A percentile compares a stretch with the other conserved stretches of the same genome.
Conservation (phyloP, 805 yeast species). For the Myxozyma udenii region DNA sequence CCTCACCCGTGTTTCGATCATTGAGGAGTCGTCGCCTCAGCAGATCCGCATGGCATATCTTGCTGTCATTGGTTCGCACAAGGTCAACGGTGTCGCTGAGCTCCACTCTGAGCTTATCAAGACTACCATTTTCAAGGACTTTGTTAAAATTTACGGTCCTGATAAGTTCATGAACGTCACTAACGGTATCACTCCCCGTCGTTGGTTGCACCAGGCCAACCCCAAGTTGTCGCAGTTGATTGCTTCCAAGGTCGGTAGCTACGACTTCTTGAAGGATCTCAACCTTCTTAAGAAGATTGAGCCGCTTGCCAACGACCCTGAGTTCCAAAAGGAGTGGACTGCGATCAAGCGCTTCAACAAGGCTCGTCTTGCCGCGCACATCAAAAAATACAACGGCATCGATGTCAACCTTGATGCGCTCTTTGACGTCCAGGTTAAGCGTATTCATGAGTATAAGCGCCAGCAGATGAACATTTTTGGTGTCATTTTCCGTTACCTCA, state of each 20-base stretch:
- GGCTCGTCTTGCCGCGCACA: conserved; percentile 59
- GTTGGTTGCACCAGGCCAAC: conserved; percentile 94
- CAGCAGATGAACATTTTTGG: conserved; percentile 92
- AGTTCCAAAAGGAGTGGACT: conserved; percentile 69
- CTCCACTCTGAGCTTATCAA: conserved; percentile 86
- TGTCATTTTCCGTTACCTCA: conserved; percentile 75
- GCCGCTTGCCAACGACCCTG: conserved; percentile 61
- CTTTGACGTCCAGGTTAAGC: conserved; percentile 89
- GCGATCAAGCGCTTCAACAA: conserved; percentile 69
- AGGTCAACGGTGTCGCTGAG: conserved; percentile 94
- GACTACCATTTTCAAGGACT: conserved; percentile 86
- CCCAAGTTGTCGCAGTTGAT: conserved; percentile 76
- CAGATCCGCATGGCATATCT: conserved; percentile 88
- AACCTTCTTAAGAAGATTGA: conserved; percentile 64
- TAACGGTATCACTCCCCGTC: conserved; percentile 92
- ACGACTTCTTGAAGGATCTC: conserved; percentile 66
- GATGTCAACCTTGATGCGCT: conserved; percentile 69
- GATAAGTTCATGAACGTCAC: conserved; percentile 89
- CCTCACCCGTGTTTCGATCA: conserved; percentile 69
- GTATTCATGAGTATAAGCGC: conserved; percentile 94
- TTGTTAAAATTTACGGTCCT: conserved; percentile 74
- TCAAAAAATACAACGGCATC: conserved; percentile 61
- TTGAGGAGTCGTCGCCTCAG: conserved; percentile 78
- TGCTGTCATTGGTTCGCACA: conserved; percentile 89
- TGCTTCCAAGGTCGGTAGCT: conserved; percentile 65